Conservation (phyloP, 371 early-diverging fungal genomes). For the Mortierella sp. region DNA sequence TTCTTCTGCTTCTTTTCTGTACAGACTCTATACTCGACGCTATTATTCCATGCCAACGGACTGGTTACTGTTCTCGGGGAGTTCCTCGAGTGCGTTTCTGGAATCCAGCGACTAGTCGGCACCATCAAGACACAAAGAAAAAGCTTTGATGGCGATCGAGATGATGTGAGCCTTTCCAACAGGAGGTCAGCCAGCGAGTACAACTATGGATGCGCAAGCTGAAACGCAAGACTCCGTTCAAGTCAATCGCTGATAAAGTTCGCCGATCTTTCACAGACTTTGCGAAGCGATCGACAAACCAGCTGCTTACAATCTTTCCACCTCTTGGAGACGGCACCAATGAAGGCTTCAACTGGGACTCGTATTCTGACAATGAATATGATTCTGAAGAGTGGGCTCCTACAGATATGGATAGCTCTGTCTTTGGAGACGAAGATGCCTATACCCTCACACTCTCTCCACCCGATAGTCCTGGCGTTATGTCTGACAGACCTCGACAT, state of each 20-base stretch:
- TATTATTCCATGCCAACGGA: slow-evolving; percentile 37
- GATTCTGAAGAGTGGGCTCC: slow-evolving; percentile 32
- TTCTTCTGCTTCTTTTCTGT: neutral
- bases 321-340: slow-evolving; percentile 54
- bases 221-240: slow-evolving; percentile 50
- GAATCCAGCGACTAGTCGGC: slow-evolving; percentile 43
- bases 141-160: neutral
- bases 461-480: slow-evolving; percentile 27
- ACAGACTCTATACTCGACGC: slow-evolving; percentile 36
- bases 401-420: slow-evolving; percentile 21
- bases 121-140: slow-evolving; percentile 34
- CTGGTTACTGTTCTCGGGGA: slow-evolving; percentile 51
- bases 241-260: slow-evolving; percentile 42
- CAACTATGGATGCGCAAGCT: slow-evolving; percentile 30
- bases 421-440: slow-evolving; percentile 24
- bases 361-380: slow-evolving; percentile 48
- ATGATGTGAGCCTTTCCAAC: neutral
- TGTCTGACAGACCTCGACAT: neutral
- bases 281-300: slow-evolving; percentile 34
- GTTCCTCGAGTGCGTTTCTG: slow-evolving; percentile 49
- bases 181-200: neutral
- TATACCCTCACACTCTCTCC: slow-evolving; percentile 21
- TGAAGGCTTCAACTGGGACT: slow-evolving; percentile 49
- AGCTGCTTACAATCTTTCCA: slow-evolving; percentile 46
- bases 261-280: slow-evolving; percentile 47